Base-by-base conservation (phyloP, 495 filamentous ascomycete species). In the Penicillium bovifimosum region DNA sequence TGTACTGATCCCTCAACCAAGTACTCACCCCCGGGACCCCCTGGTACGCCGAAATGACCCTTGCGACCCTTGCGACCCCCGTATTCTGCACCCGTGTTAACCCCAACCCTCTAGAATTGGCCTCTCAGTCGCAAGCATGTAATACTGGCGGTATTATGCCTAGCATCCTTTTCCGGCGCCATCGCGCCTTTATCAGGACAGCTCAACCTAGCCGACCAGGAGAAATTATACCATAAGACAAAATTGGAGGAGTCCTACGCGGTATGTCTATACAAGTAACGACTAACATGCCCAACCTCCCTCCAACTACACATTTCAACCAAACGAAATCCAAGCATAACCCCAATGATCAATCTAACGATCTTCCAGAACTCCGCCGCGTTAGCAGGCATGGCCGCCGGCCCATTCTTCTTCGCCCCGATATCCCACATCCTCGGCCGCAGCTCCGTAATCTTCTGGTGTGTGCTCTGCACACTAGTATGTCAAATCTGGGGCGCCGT, bases 1-100 rank as follows among this genome's bases (percentile, higher is more conserved):
- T 33, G 68, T 79, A 11, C 61, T 79, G 16, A 66, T 79, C 36
- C 77, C 77, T 5, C 68, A 72, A 47, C 76, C 77, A 13, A 73
- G 66, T 47, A 64, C 70, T 48, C 68, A 72, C 41, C 67, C 72
- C 9, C 68, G 69, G 16, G 77, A 80, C 47, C 77, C 77, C 13
- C 61, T 78, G 45, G 67, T 70, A 65, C 53, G 57, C 28, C 20
- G 20, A 10, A 18, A 18, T 50, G 9, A 26, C 43, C 33, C 18
- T 18, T 18, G 33, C 31, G 17, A 41, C 17, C 29, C 16, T 26
- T n/a, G n/a, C n/a, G n/a, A n/a, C n/a, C n/a, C n/a, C n/a, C n/a
- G n/a, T n/a, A n/a, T n/a, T n/a, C n/a, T n/a, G n/a, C n/a, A n/a
- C n/a, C n/a, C n/a, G n/a, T n/a, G n/a, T n/a, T n/a, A n/a, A n/a